A percentile compares a stretch with the other conserved stretches of the same genome.
Evolutionary conservation across 192 early-diverging fungal genomes (phyloP).

Genomic region (Rhizophagus sp.): DNA sequence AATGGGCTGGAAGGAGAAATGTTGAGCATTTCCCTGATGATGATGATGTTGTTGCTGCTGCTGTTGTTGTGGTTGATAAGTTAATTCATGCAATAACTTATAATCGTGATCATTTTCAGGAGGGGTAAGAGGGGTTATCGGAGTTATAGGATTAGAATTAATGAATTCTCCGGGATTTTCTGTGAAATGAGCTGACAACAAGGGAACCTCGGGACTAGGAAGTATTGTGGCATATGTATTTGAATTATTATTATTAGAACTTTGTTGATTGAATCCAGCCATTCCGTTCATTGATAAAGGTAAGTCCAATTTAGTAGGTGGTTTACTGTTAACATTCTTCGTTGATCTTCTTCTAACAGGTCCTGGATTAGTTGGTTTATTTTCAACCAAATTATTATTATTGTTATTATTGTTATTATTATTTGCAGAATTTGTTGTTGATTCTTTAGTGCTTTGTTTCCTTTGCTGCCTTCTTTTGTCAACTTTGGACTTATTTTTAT

Average conservation of each 20-base stretch:
- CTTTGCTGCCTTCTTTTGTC: slow-evolving; percentile 15
- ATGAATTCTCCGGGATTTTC: neutral
- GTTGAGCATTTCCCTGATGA: neutral
- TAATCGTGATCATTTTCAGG: neutral
- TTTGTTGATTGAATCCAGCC: neutral
- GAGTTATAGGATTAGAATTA: neutral
- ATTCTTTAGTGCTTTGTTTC: neutral
- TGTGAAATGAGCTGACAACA: neutral
- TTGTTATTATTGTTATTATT: neutral
- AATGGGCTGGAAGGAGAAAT: neutral
- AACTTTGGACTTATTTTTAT: slow-evolving; percentile 28
- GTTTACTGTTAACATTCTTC: neutral
- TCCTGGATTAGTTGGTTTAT: neutral
- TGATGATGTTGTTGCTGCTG: neutral
- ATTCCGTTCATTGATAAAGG: slow-evolving; percentile 3
- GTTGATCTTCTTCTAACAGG: slow-evolving; percentile 18
- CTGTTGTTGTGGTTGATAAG: neutral
- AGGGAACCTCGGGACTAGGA: neutral
- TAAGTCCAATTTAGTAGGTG: neutral
- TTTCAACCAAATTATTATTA: neutral
- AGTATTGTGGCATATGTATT: neutral
- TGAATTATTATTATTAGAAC: neutral
- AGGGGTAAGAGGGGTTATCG: neutral
- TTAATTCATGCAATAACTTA: neutral
- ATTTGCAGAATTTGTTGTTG: neutral